Evolutionary conservation across 495 filamentous ascomycete species (phyloP).

Genomic region (Xylaria telfairii): DNA sequence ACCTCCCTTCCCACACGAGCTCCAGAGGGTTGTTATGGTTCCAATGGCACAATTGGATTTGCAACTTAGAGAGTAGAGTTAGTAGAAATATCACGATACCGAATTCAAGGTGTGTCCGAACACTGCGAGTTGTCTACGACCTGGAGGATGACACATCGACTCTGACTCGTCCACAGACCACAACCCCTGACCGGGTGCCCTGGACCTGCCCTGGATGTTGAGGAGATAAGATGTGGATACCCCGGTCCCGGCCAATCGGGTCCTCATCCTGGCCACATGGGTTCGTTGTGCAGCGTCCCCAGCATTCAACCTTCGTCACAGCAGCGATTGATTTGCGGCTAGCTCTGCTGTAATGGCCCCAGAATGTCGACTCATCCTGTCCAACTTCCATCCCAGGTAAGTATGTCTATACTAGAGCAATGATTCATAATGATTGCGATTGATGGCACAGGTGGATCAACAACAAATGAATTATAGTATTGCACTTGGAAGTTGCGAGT

Average conservation of each 20-base stretch:
- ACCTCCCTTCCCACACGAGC: neutral
- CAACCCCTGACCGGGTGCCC: neutral
- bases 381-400: neutral
- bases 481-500: neutral
- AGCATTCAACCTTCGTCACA: neutral
- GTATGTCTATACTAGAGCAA: no score
- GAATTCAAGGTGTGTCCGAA: neutral
- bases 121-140: neutral
- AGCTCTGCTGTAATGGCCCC: neutral
- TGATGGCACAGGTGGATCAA: neutral
- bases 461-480: neutral
- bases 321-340: neutral
- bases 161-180: conserved; percentile 15
- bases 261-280: neutral
- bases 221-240: no score
- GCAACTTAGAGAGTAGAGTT: neutral
- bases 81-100: neutral
- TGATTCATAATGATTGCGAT: conserved; percentile 2
- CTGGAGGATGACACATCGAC: conserved; percentile 15
- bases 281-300: conserved; percentile 8
- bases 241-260: conserved; percentile 5
- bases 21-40: neutral
- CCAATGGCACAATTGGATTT: neutral
- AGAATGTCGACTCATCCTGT: neutral
- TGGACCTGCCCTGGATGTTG: neutral